Conservation (phyloP, 2,329 filamentous ascomycete genomes). For the Talaromyces sp. region DNA sequence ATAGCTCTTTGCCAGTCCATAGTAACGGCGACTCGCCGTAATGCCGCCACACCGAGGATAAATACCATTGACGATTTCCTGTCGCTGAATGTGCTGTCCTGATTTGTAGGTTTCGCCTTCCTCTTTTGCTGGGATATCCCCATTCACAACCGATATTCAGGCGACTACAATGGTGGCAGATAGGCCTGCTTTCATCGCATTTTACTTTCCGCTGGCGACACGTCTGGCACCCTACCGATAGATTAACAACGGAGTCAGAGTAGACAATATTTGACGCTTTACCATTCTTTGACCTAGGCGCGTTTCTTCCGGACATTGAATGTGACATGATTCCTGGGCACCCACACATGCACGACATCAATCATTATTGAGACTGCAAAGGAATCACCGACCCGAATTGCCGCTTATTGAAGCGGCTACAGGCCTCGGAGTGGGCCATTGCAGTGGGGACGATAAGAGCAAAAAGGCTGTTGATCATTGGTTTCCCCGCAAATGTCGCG, state of each 20-base stretch:
- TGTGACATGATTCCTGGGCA: neutral
- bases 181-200: constrained; percentile 15
- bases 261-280: constrained; percentile 3
- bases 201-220: constrained; percentile 18
- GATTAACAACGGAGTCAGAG: constrained; percentile 2
- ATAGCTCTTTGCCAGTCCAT: neutral
- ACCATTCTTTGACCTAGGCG: constrained; percentile 37
- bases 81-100: constrained; percentile 19
- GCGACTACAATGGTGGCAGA: constrained; percentile 28
- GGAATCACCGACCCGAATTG: neutral
- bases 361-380: neutral
- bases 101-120: constrained; percentile 12
- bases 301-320: constrained; percentile 31
- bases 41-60: constrained; percentile 6
- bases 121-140: constrained; percentile 26
- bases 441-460: neutral
- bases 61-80: constrained; percentile 10
- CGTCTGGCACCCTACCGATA: constrained; percentile 30
- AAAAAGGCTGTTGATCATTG: neutral
- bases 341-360: neutral
- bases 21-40: constrained; percentile 9
- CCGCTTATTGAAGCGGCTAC: neutral
- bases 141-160: constrained; percentile 30
- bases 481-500: neutral
- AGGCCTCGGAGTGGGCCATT: neutral